Percentiles rank a stretch among this genome's conserved stretches.
Evolutionary conservation across 2,329 filamentous ascomycete species (phyloP).

Genomic region (Xylariales sp.): DNA sequence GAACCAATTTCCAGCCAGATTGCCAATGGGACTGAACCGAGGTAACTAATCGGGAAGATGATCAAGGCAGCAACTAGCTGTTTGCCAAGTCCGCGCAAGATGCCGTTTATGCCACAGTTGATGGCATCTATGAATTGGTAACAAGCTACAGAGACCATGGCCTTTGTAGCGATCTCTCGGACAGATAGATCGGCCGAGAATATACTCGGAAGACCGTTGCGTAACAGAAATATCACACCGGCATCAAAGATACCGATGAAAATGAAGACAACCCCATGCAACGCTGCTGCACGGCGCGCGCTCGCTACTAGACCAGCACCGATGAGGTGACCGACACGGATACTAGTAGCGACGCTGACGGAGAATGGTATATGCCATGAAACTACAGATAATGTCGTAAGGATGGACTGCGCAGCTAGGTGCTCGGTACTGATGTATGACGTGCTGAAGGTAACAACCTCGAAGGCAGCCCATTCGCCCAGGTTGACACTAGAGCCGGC

Average conservation of each 20-base stretch:
- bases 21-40: constrained; percentile 32
- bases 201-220: constrained; percentile 24
- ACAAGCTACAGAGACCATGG: constrained; percentile 27
- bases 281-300: constrained; percentile 25
- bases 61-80: constrained; percentile 33
- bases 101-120: constrained; percentile 31
- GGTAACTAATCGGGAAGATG: constrained; percentile 32
- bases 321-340: constrained; percentile 37
- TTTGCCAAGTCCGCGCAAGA: constrained; percentile 34
- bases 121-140: constrained; percentile 32
- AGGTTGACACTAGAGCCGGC: constrained; percentile 35
- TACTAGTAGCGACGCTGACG: constrained; percentile 36
- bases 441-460: constrained; percentile 39
- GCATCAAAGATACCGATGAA: constrained; percentile 30
- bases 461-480: constrained; percentile 38
- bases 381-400: constrained; percentile 35
- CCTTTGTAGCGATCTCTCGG: constrained; percentile 22
- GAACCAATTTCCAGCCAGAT: constrained; percentile 33
- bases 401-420: constrained; percentile 36
- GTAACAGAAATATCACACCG: constrained; percentile 24
- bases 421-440: constrained; percentile 39
- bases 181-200: constrained; percentile 29
- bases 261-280: constrained; percentile 30
- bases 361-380: constrained; percentile 40
- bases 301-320: constrained; percentile 29